Conservation (phyloP, 345 rosid species). For the Populus nigra region DNA sequence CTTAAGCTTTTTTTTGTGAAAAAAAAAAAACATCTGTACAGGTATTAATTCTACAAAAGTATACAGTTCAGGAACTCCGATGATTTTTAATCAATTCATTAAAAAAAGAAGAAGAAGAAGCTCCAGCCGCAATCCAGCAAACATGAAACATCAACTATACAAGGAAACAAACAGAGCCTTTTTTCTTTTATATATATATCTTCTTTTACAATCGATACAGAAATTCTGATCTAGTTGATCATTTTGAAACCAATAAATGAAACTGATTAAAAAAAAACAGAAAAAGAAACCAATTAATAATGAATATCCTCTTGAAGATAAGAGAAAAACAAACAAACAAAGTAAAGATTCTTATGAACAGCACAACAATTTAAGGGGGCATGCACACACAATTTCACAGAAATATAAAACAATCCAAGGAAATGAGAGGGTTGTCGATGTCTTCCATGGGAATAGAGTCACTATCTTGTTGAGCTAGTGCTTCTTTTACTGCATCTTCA, state of each 20-base stretch:
- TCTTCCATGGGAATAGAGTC: slow-evolving; percentile 47
- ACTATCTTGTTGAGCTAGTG: slow-evolving; percentile 24
- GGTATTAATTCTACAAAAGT: too few species aligned
- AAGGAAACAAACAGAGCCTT: not conserved
- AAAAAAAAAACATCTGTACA: too few species aligned
- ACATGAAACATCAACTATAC: too few species aligned
- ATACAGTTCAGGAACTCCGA: too few species aligned
- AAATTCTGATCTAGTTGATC: slow-evolving; percentile 11
- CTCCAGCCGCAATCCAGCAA: too few species aligned
- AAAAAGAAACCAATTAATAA: not conserved
- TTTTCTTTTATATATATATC: not conserved
- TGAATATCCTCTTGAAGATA: not conserved
- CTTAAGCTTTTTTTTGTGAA: too few species aligned
- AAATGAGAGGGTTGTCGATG: slow-evolving; percentile 67
- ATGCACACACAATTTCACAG: slow-evolving; percentile 37
- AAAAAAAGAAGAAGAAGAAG: too few species aligned
- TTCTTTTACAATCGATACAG: not conserved
- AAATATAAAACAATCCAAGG: slow-evolving; percentile 91
- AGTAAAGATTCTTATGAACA: slow-evolving; percentile 9
- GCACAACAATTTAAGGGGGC: not conserved
- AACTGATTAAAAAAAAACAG: too few species aligned
- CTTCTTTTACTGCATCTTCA: slow-evolving; percentile 41
- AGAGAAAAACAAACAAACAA: not conserved
- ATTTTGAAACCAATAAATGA: not conserved
- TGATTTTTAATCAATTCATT: too few species aligned